Base-by-base conservation (phyloP, 2,329 filamentous ascomycete genomes). In the Daldinia sp. region DNA sequence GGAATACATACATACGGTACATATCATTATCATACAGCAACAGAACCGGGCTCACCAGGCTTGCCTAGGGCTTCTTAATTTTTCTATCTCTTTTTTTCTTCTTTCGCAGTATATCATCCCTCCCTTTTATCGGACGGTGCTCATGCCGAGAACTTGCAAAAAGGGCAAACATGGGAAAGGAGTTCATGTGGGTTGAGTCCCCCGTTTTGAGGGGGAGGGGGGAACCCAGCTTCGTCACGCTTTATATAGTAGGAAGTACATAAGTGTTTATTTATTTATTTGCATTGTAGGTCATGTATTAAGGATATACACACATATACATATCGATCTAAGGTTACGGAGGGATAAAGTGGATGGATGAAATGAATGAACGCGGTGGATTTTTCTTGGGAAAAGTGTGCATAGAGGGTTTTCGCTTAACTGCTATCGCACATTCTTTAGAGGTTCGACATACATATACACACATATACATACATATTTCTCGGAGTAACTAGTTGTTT, bases 211-310 rank as follows among this genome's bases (percentile, higher is more conserved):
- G 50, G 50, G 50, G 33, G n/a, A n/a, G n/a, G 30, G 30, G 4
- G 20, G 2, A 23, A 23, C 28, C 48, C 20, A 15, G 10, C 30
- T 35, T 35, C 23, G 5, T 48, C 13, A n/a, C 3, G 30, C 35
- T 15, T 3, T 54, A 54, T 30, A 53, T 54, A 37, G 33, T 26
- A 39, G 30, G 51, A 37, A 37, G 23, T 68, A 62, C 48, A 68
- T 68, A 35, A 6, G 33, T 9, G 6, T 23, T 23, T 35, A 35
- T 35, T 35, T 9, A 68, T 65, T 39, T 15, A 39, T 39, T 15
- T 18, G 15, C 23, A 56, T 41, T 20, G 53, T 39, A 39, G 35
- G 44, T 54, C 18, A n/a, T 54, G 15, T 23, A 50, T 54, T 30
- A 37, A n/a, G 33, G 33, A 6, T 2, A 9, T 35, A 9, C 26